These are phyloP conservation scores for Parafenestella ontariensis DNA, from an alignment of 2,329 filamentous ascomycete genomes.

Conservation along the genomic window DNA sequence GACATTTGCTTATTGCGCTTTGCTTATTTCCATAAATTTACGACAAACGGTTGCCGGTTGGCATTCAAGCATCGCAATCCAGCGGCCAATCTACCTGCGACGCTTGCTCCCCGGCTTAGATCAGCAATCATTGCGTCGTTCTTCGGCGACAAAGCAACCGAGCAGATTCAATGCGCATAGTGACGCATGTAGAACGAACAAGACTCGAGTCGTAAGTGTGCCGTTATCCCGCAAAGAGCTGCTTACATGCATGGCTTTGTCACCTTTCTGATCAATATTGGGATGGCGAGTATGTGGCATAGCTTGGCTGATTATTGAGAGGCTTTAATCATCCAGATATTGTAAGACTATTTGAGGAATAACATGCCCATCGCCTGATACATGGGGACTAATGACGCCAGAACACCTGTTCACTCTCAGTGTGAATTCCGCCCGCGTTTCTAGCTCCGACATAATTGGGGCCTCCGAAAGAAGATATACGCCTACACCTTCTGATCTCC, in stretches of 20 bases:
- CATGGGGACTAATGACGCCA: conserved; percentile 7
- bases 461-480: background rate
- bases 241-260: conserved; percentile 13
- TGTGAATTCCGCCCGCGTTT: background rate
- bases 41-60: conserved; percentile 9
- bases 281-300: background rate
- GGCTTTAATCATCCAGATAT: conserved; percentile 3
- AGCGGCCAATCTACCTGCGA: conserved; percentile 1
- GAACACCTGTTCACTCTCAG: conserved; percentile 1
- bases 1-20: conserved; percentile 7
- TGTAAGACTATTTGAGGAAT: conserved; percentile 4
- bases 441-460: background rate
- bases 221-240: conserved; percentile 1
- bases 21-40: conserved; percentile 3
- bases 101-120: conserved; percentile 3
- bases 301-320: background rate
- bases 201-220: background rate
- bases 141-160: background rate
- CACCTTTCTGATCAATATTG: background rate
- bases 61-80: background rate
- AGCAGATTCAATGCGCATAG: background rate
- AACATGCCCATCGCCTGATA: background rate
- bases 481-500: background rate
- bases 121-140: background rate
- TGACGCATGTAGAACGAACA: background rate